These are phyloP conservation scores for Phytophthora sp. DNA, from an alignment of 352 stramenopile species.

Conservation along the genomic window DNA sequence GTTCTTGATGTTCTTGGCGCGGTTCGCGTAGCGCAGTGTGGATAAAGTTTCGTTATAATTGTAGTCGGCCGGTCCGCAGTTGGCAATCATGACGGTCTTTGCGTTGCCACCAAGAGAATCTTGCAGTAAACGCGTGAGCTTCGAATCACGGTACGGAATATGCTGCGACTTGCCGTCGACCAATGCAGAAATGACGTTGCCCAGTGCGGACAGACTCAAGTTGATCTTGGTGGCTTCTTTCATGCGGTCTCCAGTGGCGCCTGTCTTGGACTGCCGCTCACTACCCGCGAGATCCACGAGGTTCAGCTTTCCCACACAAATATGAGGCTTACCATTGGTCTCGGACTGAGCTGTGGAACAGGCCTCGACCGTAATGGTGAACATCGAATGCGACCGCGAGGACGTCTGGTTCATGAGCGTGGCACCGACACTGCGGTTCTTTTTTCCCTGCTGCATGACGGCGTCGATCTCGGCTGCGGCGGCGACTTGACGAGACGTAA, in stretches of 20 bases:
- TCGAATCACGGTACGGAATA: conserved; percentile 93
- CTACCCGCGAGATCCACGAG: conserved; percentile 95
- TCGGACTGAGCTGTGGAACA: conserved; percentile 55
- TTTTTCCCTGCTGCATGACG: conserved; percentile 93
- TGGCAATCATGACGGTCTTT: conserved; percentile 98
- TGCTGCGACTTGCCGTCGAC: conserved; percentile 92
- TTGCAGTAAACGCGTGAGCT: conserved; percentile 88
- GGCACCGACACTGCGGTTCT: conserved; percentile 92
- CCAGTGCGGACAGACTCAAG: conserved; percentile 73
- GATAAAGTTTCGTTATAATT: conserved; percentile 96
- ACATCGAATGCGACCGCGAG: conserved; percentile 95
- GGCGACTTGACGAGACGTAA: conserved; percentile 86
- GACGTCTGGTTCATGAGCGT: conserved; percentile 97
- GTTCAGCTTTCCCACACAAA: conserved; percentile 95
- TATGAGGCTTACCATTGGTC: conserved; percentile 57
- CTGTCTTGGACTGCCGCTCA: conserved; percentile 94
- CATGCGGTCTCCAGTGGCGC: conserved; percentile 90
- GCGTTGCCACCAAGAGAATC: conserved; percentile 96
- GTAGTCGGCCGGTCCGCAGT: conserved; percentile 95
- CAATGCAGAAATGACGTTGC: conserved; percentile 86
- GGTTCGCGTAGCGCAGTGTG: conserved; percentile 94
- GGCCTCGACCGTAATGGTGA: conserved; percentile 95
- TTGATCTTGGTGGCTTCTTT: conserved; percentile 96
- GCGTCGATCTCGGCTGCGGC: conserved; percentile 91
- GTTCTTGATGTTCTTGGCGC: conserved; percentile 96